phyloP scores from a whole-genome alignment of 306 rosid species.

The Sesbania bispinosa region DNA sequence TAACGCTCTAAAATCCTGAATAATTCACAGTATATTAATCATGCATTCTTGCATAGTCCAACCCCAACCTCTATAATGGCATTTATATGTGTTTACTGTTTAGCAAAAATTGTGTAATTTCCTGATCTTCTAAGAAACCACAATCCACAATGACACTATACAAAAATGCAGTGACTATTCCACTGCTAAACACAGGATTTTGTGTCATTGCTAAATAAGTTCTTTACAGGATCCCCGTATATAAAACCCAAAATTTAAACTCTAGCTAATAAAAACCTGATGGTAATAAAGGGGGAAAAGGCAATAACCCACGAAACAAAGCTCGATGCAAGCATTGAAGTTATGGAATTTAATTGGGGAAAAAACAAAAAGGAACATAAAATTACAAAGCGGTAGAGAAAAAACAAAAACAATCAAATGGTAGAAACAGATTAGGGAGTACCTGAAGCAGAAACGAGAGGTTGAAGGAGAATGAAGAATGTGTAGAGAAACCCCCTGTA shows the following conservation, averaged over 20 bases:
- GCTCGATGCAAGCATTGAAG: constrained; percentile 12
- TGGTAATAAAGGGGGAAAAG: background rate
- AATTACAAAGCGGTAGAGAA: background rate
- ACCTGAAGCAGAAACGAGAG: constrained; percentile 91
- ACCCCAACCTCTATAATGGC: no score
- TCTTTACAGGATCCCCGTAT: background rate
- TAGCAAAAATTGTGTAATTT: background rate
- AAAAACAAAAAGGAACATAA: background rate
- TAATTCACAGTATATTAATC: background rate
- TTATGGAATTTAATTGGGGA: background rate
- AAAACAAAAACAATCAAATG: background rate
- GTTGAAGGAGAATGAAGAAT: constrained; percentile 71
- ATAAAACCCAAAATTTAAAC: background rate
- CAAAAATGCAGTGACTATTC: background rate
- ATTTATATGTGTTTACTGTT: no score
- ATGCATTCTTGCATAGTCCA: no score
- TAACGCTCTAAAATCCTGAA: background rate
- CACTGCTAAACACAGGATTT: background rate
- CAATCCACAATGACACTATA: background rate
- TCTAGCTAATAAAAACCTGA: background rate
- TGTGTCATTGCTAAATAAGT: background rate
- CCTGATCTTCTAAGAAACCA: background rate
- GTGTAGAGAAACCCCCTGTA: constrained; percentile 64
- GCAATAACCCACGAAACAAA: background rate
- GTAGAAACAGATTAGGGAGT: constrained; percentile 26